phyloP scores from a whole-genome alignment of 805 yeast species.

The Monosporozyma solicola region DNA sequence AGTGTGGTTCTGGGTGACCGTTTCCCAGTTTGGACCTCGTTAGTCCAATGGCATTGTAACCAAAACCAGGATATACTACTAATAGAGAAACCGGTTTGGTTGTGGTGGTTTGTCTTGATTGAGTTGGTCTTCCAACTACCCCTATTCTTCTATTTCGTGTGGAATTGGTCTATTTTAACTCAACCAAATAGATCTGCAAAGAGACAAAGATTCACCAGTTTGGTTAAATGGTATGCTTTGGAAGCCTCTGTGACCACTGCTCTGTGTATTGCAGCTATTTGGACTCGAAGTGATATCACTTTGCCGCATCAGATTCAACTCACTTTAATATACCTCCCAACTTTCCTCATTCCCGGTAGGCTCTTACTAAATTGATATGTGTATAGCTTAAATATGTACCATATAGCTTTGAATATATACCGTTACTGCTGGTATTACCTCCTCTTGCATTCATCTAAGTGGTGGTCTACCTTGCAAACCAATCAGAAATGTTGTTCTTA shows the following conservation, averaged over 20 bases:
- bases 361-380: conserved; percentile 2
- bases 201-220: background rate
- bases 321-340: conserved; percentile 24
- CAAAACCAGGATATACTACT: conserved; percentile 67
- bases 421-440: background rate
- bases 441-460: background rate
- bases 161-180: conserved; percentile 32
- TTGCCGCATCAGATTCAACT: conserved; percentile 14
- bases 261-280: conserved; percentile 54
- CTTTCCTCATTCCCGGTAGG: conserved; percentile 24
- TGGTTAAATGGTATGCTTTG: conserved; percentile 58
- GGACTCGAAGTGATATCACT: conserved; percentile 8
- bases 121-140: conserved; percentile 79
- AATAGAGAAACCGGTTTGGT: conserved; percentile 57
- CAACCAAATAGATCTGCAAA: background rate
- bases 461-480: background rate
- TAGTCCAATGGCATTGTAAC: conserved; percentile 52
- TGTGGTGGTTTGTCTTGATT: conserved; percentile 56
- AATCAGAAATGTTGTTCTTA: background rate
- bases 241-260: conserved; percentile 77
- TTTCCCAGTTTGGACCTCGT: conserved; percentile 31
- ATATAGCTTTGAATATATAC: background rate
- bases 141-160: conserved; percentile 42
- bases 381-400: conserved; percentile 4
- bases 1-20: conserved; percentile 52